Evolutionary conservation across 2,329 filamentous ascomycete genomes (phyloP).

Genomic region (Colletotrichum higginsianum): DNA sequence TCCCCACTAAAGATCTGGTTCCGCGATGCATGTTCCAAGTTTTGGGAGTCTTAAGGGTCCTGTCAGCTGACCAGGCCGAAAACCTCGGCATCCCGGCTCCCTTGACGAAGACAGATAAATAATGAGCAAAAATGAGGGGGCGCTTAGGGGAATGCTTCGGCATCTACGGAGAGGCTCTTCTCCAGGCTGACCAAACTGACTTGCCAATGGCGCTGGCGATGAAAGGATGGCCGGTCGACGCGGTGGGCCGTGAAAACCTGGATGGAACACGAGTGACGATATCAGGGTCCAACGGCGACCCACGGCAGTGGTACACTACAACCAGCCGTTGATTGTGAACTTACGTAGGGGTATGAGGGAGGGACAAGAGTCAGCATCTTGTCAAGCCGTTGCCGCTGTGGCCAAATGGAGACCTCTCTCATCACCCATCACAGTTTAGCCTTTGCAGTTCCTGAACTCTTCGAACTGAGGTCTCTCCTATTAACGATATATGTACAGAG

Average conservation of each 20-base stretch:
- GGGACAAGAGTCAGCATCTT: constrained; percentile 2
- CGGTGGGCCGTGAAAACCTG: constrained; percentile 31
- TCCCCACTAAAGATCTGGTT: constrained; percentile 29
- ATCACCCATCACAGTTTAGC: neutral
- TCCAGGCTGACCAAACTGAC: constrained; percentile 1
- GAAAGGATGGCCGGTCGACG: constrained; percentile 32
- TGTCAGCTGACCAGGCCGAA: constrained; percentile 17
- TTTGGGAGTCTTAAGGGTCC: constrained; percentile 37
- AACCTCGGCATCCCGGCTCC: constrained; percentile 32
- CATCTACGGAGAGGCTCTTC: neutral
- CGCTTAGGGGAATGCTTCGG: neutral
- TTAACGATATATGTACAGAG: too few species aligned
- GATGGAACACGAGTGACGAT: constrained; percentile 39
- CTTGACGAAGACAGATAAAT: neutral
- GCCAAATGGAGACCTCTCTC: neutral
- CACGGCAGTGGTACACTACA: neutral
- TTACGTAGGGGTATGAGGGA: neutral
- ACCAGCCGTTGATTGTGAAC: neutral
- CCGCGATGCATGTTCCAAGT: constrained; percentile 39
- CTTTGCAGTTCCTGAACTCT: constrained; percentile 7
- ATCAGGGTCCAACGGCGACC: constrained; percentile 22
- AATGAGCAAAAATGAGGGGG: neutral
- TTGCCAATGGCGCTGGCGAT: neutral
- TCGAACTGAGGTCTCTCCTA: constrained; percentile 2
- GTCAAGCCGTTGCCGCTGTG: neutral